Conservation (phyloP, 331 rosid genomes). For the Rosa hybrid region DNA sequence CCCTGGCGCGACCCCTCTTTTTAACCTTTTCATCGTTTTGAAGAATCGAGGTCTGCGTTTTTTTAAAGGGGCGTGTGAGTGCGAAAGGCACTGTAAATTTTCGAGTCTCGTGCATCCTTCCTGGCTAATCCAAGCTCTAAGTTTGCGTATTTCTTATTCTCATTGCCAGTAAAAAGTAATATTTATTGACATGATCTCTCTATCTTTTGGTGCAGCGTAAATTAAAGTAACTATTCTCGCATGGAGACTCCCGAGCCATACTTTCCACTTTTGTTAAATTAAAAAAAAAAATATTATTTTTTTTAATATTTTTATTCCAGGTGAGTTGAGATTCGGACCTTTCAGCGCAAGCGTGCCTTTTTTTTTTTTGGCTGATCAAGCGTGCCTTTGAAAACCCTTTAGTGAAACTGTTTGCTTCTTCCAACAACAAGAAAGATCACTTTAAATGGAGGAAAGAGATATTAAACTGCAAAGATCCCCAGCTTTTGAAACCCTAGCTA, state of each 20-base stretch:
- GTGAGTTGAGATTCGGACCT: slow-evolving; percentile 15
- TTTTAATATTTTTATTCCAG: background rate
- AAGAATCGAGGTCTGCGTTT: background rate
- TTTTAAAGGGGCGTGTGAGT: slow-evolving; percentile 3
- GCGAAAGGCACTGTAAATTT: slow-evolving; percentile 9
- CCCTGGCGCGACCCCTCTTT: background rate
- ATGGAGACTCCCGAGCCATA: slow-evolving; percentile 7
- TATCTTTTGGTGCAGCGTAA: slow-evolving; percentile 24
- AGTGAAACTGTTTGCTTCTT: slow-evolving; percentile 10
- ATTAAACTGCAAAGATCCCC: slow-evolving; percentile 1
- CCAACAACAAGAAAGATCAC: slow-evolving; percentile 15
- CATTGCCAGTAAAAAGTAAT: slow-evolving; percentile 10
- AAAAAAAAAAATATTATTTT: background rate
- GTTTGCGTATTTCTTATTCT: slow-evolving; percentile 5
- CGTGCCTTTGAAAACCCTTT: slow-evolving; percentile 19
- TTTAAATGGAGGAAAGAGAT: background rate
- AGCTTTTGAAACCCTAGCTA: background rate
- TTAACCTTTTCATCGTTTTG: background rate
- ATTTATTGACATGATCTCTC: slow-evolving; percentile 18
- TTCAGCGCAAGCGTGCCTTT: slow-evolving; percentile 15
- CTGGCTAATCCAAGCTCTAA: background rate
- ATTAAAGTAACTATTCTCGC: slow-evolving; percentile 10
- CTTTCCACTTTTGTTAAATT: background rate
- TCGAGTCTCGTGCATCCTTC: slow-evolving; percentile 15
- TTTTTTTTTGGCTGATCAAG: too few species aligned